Evolutionary conservation across 331 rosid genomes (phyloP).

Genomic region (Quercus tomentella): DNA sequence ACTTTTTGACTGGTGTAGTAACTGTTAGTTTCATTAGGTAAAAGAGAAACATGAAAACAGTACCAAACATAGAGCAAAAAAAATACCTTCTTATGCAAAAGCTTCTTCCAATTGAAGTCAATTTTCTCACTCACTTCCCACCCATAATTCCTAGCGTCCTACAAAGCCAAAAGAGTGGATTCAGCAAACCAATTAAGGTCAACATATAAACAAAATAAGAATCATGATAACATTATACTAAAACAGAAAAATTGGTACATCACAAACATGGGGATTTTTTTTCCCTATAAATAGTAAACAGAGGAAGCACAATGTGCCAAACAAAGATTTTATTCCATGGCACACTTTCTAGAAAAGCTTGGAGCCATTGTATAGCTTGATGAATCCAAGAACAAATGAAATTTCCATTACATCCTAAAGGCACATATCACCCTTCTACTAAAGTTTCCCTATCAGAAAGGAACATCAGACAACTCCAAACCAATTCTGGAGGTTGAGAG

Average conservation of each 20-base stretch:
- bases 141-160: slow-evolving; percentile 90
- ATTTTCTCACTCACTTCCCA: slow-evolving; percentile 86
- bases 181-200: not conserved
- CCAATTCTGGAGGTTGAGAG: not conserved
- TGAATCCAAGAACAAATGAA: not conserved
- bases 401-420: not conserved
- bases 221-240: not conserved
- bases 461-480: not conserved
- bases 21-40: not conserved
- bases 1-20: not conserved
- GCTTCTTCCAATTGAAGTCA: slow-evolving; percentile 93
- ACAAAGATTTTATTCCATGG: not conserved
- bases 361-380: not conserved
- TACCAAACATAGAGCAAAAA: not conserved
- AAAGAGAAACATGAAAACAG: not conserved
- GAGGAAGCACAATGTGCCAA: not conserved
- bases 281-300: not conserved
- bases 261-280: not conserved
- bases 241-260: not conserved
- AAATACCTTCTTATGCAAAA: slow-evolving; percentile 82
- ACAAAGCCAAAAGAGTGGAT: slow-evolving; percentile 19
- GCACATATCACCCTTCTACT: not conserved
- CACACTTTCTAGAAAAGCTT: not conserved
- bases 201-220: not conserved
- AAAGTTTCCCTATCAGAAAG: no score